Conservation (phyloP, 2,329 filamentous ascomycete genomes). For the Cercospora zeae-maydis region DNA sequence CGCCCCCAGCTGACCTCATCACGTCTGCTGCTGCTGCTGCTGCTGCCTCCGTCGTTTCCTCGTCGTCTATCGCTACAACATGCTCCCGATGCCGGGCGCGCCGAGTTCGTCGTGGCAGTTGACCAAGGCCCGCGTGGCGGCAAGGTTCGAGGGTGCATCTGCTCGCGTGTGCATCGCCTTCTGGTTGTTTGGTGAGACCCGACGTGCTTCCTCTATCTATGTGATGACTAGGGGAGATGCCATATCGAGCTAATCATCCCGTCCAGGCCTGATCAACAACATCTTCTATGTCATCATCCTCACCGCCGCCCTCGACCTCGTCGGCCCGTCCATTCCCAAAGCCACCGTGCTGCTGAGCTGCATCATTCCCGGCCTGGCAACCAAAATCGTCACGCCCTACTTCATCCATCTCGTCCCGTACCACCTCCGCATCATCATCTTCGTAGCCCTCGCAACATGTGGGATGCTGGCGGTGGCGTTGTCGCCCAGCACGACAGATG, state of each 20-base stretch:
- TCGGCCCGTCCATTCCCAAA: slow-evolving; percentile 81
- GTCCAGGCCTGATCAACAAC: slow-evolving; percentile 83
- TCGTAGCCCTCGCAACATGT: slow-evolving; percentile 69
- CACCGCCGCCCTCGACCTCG: slow-evolving; percentile 89
- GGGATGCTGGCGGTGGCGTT: slow-evolving; percentile 90
- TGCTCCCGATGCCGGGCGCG: slow-evolving; percentile 14
- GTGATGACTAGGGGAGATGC: not conserved
- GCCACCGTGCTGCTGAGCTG: slow-evolving; percentile 89
- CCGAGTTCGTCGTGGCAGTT: slow-evolving; percentile 10
- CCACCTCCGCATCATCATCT: slow-evolving; percentile 65
- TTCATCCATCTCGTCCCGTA: slow-evolving; percentile 89
- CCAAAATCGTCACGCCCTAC: slow-evolving; percentile 69
- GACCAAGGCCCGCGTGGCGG: slow-evolving; percentile 54
- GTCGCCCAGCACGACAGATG: slow-evolving; percentile 53
- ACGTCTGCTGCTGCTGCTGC: not conserved
- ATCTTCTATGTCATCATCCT: slow-evolving; percentile 97
- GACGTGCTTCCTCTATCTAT: not conserved
- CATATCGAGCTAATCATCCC: not conserved
- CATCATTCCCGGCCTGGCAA: slow-evolving; percentile 82
- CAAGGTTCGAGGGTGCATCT: slow-evolving; percentile 65
- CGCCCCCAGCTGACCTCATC: not conserved
- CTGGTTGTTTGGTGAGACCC: slow-evolving; percentile 81
- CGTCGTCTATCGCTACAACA: not conserved
- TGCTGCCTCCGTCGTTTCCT: not conserved
- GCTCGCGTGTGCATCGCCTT: slow-evolving; percentile 73